These are phyloP conservation scores for Planoprotostelium fungivorum DNA, from an alignment of 78 protist species.

Conservation along the genomic window DNA sequence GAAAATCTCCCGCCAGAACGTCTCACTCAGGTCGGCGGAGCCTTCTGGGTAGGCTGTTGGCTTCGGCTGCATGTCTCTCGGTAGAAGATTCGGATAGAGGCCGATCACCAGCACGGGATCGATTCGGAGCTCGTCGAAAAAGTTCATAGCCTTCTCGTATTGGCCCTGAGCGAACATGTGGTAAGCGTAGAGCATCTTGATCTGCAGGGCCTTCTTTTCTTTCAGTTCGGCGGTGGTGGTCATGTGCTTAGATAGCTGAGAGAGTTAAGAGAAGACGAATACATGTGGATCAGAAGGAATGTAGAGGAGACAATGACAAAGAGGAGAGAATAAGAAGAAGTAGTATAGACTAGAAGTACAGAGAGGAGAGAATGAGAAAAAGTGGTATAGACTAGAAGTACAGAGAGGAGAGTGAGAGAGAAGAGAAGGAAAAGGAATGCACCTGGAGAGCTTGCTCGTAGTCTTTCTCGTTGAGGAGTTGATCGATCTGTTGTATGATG, in stretches of 20 bases:
- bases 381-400: too few species aligned
- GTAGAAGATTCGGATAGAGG: background rate
- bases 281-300: too few species aligned
- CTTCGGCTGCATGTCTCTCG: background rate
- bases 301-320: too few species aligned
- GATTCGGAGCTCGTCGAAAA: constrained; percentile 16
- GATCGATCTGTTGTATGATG: constrained; percentile 35
- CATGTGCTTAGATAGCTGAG: background rate
- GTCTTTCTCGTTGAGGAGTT: constrained; percentile 12
- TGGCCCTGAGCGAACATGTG: constrained; percentile 35
- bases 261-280: too few species aligned
- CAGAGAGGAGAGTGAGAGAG: background rate
- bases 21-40: background rate
- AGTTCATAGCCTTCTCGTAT: constrained; percentile 43
- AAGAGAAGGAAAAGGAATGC: background rate
- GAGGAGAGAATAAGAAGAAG: too few species aligned
- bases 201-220: constrained; percentile 20
- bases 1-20: background rate
- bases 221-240: background rate
- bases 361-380: too few species aligned
- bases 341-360: too few species aligned
- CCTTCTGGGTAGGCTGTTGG: background rate
- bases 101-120: constrained; percentile 24
- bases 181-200: constrained; percentile 38
- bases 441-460: constrained; percentile 42